Evolutionary conservation across 2,329 filamentous ascomycete species (phyloP).

Genomic region (Trematosphaeria pertusa): DNA sequence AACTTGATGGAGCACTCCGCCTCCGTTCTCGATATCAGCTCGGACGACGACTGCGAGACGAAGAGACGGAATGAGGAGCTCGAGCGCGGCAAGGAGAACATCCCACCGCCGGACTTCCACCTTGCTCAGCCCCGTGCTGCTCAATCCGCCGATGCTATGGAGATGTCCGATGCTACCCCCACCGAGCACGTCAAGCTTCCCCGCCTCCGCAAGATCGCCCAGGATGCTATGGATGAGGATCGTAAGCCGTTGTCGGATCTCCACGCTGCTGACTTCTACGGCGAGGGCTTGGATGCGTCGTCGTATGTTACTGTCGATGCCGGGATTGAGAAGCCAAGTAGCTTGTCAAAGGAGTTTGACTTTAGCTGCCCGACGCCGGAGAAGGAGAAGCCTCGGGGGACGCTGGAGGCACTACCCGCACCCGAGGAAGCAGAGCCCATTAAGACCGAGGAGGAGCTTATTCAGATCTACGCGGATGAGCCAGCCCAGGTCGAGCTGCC

Average conservation of each 20-base stretch:
- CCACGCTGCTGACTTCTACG: conserved; percentile 47
- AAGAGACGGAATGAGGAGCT: conserved; percentile 63
- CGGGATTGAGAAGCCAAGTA: conserved; percentile 42
- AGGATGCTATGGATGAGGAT: conserved; percentile 51
- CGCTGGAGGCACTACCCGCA: too few species aligned
- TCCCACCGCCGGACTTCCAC: conserved; percentile 68
- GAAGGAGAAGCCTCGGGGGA: conserved; percentile 22
- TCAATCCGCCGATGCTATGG: conserved; percentile 16
- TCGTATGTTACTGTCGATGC: conserved; percentile 47
- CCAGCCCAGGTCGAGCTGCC: too few species aligned
- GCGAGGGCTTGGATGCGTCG: conserved; percentile 43
- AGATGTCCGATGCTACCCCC: conserved; percentile 18
- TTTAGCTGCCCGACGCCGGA: conserved; percentile 23
- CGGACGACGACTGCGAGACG: conserved; percentile 77
- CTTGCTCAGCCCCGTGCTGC: conserved; percentile 24
- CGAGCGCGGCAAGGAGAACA: conserved; percentile 85
- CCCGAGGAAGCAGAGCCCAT: too few species aligned
- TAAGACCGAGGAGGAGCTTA: too few species aligned
- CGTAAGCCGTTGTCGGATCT: conserved; percentile 47
- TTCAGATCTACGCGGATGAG: too few species aligned
- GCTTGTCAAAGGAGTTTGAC: conserved; percentile 44
- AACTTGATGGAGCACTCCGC: conserved; percentile 93
- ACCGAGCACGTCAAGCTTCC: conserved; percentile 36
- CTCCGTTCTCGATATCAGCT: conserved; percentile 84
- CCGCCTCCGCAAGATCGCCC: conserved; percentile 33